Percentiles rank a stretch among this genome's conserved stretches.
Evolutionary conservation across 768 basidiomycete genomes (phyloP).

Genomic region (Ramaria rubella): DNA sequence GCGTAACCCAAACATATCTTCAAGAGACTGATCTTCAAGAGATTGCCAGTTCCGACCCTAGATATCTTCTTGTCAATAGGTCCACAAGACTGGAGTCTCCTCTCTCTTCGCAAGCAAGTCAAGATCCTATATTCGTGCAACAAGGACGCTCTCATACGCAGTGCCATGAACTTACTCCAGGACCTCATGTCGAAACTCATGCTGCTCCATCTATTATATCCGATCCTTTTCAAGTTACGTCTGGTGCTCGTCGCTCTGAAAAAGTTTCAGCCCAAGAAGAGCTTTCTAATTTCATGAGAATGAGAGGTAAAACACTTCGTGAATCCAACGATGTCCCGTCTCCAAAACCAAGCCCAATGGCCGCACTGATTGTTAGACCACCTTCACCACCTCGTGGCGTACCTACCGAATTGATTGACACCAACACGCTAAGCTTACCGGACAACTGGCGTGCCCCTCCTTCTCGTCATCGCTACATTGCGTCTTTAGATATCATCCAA

Average conservation of each 20-base stretch:
- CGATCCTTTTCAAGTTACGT: neutral
- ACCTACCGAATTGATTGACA: conserved; percentile 26
- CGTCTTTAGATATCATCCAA: conserved; percentile 62
- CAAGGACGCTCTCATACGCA: too few relatives aligned
- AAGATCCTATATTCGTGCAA: too few relatives aligned
- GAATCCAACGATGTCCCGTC: neutral
- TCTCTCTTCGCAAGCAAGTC: too few relatives aligned
- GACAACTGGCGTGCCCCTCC: conserved; percentile 25
- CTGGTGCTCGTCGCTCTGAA: neutral
- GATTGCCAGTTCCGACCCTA: neutral
- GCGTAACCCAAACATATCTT: too few relatives aligned
- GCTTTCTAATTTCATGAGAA: neutral
- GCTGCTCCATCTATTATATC: neutral
- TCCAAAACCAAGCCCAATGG: neutral
- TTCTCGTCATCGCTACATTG: conserved; percentile 55
- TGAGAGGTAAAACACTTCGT: neutral
- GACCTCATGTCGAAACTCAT: neutral
- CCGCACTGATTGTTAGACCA: neutral
- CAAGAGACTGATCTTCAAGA: neutral
- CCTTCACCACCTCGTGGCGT: conserved; percentile 9
- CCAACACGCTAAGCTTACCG: conserved; percentile 41
- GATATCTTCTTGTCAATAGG: too few relatives aligned
- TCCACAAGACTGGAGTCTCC: too few relatives aligned
- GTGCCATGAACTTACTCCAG: too few relatives aligned
- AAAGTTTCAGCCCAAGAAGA: neutral